These are phyloP conservation scores for Lentinula boryana DNA, from an alignment of 768 basidiomycete species.

Conservation along the genomic window DNA sequence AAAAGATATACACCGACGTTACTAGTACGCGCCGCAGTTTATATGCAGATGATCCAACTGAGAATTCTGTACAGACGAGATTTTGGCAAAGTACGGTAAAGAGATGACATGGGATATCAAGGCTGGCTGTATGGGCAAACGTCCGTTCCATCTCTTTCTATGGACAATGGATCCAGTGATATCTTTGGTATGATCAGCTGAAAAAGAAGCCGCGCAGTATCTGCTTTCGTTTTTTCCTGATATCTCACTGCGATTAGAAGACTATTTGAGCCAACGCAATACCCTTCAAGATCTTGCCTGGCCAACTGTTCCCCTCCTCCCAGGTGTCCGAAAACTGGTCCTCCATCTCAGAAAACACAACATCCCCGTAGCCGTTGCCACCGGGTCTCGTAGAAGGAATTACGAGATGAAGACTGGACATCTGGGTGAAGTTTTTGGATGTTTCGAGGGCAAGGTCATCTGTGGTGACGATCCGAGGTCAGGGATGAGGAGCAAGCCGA, in stretches of 20 bases:
- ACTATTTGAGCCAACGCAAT: conserved; percentile 53
- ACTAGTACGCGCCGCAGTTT: conserved; percentile 49
- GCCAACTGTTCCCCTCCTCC: conserved; percentile 68
- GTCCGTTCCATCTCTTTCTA: conserved; percentile 27
- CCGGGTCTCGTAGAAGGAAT: conserved; percentile 63
- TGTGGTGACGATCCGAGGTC: conserved; percentile 64
- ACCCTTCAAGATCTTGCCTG: conserved; percentile 56
- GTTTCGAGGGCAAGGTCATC: conserved; percentile 60
- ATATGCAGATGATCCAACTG: background rate
- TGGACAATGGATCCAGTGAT: background rate
- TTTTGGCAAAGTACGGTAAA: conserved; percentile 66
- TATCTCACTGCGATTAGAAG: conserved; percentile 56
- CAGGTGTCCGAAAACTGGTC: conserved; percentile 67
- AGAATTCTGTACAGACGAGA: conserved; percentile 43
- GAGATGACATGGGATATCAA: conserved; percentile 88
- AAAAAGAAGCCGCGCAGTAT: conserved; percentile 55
- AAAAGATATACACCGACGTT: conserved; percentile 69
- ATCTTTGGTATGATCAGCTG: conserved; percentile 35
- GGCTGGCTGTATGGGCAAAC: conserved; percentile 84
- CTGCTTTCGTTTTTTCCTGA: conserved; percentile 75
- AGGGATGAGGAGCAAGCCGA: conserved; percentile 65
- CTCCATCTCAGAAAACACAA: conserved; percentile 59
- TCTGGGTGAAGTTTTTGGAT: conserved; percentile 48
- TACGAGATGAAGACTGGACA: conserved; percentile 64
- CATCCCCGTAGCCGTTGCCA: conserved; percentile 79